phyloP scores from a whole-genome alignment of 352 stramenopile genomes.

The Pythium rishiriense region DNA sequence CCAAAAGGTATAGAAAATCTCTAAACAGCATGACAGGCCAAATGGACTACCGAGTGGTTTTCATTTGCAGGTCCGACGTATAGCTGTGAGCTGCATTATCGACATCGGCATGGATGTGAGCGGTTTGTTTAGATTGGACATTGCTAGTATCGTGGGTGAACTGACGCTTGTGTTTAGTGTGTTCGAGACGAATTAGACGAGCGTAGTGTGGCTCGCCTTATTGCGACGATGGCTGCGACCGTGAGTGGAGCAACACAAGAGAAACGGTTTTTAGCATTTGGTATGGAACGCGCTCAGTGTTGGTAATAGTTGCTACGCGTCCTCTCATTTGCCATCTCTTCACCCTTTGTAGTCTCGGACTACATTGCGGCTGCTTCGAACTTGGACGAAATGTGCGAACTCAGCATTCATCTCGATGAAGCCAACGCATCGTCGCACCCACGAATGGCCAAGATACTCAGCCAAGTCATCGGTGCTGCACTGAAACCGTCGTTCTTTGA shows the following conservation, averaged over 20 bases:
- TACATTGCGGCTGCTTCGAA: constrained; percentile 13
- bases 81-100: constrained; percentile 14
- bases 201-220: neutral
- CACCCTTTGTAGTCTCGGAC: constrained; percentile 1
- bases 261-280: constrained; percentile 19
- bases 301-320: neutral
- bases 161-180: neutral
- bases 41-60: neutral
- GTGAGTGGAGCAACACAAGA: constrained; percentile 7
- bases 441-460: neutral
- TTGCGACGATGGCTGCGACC: constrained; percentile 1
- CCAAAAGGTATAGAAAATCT: constrained; percentile 11
- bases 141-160: neutral
- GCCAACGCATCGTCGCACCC: neutral
- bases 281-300: neutral
- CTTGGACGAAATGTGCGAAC: constrained; percentile 22
- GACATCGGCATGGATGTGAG: constrained; percentile 22
- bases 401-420: constrained; percentile 21
- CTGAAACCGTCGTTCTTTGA: constrained; percentile 20
- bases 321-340: neutral
- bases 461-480: neutral
- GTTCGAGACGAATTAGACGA: constrained; percentile 15
- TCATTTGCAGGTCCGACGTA: constrained; percentile 13
- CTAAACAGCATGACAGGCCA: neutral
- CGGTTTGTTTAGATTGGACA: neutral